Evolutionary conservation across 2,329 filamentous ascomycete genomes (phyloP), one percentile per base, ranked within the genome.

Genomic region (Zopfia rhizophila): DNA sequence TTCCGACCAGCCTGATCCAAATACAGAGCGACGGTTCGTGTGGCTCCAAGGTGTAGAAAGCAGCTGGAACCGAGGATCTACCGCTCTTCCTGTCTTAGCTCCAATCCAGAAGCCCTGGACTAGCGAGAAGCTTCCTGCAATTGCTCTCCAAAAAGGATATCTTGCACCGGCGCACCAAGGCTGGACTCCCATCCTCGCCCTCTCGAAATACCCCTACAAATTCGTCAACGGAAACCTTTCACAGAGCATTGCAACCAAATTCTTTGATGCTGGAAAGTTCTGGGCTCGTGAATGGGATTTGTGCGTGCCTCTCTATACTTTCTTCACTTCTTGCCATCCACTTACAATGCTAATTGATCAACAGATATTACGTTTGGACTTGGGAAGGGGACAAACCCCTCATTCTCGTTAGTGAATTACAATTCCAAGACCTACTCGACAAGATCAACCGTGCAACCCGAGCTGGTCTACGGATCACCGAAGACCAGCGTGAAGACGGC

Each of bases 271-370:
- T 3, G 80, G 73, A 19, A 75, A 90, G 37, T 76, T 88, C 53
- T 82, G 81, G 58, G 71, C 75, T 2, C 79, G 83, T 47, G 63
- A 75, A 8, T 96, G 91, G 91, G 85, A 93, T 52, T 74, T 96
- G 89, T 94, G 77, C 79, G 86, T 78, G 7, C 16, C 16, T 24
- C 29, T 23, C 37, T 18, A 16, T 17, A 11, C 10, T 25, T 16
- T 18, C 10, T 21, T 12, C 36, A 68, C 60, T 19, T 63, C 64
- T 47, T 63, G 60, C 38, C 46, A 67, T 25, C 52, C 52, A 38
- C 52, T 54, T 16, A 30, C 7, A 19, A 25, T 22, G 48, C 51
- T 36, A 56, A 40, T 13, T 28, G 10, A 24, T 21, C 29, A 14
- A 12, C 35, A 90, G 87, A 42, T 91, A 87, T 69, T 91, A 89